phyloP scores from a whole-genome alignment of 2,329 filamentous ascomycete genomes.

The Peltaster fructicola region DNA sequence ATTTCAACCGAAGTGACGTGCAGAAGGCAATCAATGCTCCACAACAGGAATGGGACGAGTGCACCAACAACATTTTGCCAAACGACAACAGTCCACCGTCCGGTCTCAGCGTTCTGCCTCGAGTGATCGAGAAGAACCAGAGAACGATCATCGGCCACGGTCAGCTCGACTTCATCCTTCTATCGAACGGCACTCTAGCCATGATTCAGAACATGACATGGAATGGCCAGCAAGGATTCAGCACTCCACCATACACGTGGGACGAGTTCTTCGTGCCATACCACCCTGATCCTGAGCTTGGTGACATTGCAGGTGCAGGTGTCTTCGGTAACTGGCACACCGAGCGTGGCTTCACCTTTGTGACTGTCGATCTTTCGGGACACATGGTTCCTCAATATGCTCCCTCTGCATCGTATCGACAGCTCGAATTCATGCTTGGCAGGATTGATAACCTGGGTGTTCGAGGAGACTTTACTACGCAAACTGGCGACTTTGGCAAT shows the following conservation, averaged over 20 bases:
- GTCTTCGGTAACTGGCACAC: conserved; percentile 52
- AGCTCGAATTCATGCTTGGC: conserved; percentile 60
- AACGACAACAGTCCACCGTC: conserved; percentile 38
- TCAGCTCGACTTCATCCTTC: conserved; percentile 48
- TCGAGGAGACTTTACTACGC: conserved; percentile 19
- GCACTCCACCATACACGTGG: conserved; percentile 31
- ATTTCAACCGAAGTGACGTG: conserved; percentile 22
- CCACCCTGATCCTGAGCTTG: conserved; percentile 29
- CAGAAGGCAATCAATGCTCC: conserved; percentile 22
- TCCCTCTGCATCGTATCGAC: conserved; percentile 49
- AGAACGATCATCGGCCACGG: conserved; percentile 62
- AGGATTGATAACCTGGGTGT: conserved; percentile 39
- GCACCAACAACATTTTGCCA: conserved; percentile 30
- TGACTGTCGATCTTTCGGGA: conserved; percentile 44
- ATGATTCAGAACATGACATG: conserved; percentile 70
- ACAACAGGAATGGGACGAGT: conserved; percentile 50
- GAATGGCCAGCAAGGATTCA: conserved; percentile 55
- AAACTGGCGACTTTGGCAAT: conserved; percentile 11
- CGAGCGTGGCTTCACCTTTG: conserved; percentile 60
- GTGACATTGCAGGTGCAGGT: conserved; percentile 41
- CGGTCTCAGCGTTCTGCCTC: conserved; percentile 41
- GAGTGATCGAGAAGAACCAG: conserved; percentile 55
- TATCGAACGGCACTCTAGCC: conserved; percentile 51
- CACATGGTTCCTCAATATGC: conserved; percentile 53
- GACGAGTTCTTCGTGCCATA: conserved; percentile 54